Base-by-base conservation (phyloP, 768 basidiomycete genomes). In the Lactarius quietus region DNA sequence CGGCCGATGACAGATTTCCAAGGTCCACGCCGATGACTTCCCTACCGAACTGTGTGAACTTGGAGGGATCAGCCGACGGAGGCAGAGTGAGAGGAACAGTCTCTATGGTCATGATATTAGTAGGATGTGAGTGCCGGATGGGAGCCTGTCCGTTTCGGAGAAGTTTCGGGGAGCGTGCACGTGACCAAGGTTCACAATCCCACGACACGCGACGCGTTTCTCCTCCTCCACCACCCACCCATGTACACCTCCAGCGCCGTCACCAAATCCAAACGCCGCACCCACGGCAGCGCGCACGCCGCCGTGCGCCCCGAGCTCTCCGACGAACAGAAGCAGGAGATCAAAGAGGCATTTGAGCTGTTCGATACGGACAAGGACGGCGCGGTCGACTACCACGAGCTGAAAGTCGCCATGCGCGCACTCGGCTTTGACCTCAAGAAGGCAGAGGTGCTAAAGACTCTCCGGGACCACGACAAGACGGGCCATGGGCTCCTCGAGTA, bases 281-380 rank as follows among this genome's bases (percentile, higher is more conserved):
- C 65, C 0, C 62, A 61, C 59, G 8, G 35, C 62, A 17, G 57
- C 57, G 38, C 61, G 69, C 83, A 88, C 68, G 82, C 86, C 1
- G 89, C 92, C 68, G 59, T 86, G 36, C 89, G 92, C 39, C 92
- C 92, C 69, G 92, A 94, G 67, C 86, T 94, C 59, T 83, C 87
- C 10, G 92, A 94, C 53, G 92, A 94, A 74, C 92, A 93, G 72
- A 92, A 92, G 71, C 92, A 94, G 72, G 97, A 99, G 77, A 95
- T 98, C 62, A 95, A 95, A 76, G 97, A 99, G 73, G 97, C 97
- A 0, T 99, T 99, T 73, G 96, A 98, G 76, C 87, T 99, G 61
- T 99, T 99, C 74, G 97, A 99, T 78, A 92, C 95, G 53, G 97
- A 99, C 83, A 97, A 98, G 81, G 97, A 99, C 73, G 93, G 93